Evolutionary conservation across 2,329 filamentous ascomycete species (phyloP).

Genomic region (Shiraia bambusicola): DNA sequence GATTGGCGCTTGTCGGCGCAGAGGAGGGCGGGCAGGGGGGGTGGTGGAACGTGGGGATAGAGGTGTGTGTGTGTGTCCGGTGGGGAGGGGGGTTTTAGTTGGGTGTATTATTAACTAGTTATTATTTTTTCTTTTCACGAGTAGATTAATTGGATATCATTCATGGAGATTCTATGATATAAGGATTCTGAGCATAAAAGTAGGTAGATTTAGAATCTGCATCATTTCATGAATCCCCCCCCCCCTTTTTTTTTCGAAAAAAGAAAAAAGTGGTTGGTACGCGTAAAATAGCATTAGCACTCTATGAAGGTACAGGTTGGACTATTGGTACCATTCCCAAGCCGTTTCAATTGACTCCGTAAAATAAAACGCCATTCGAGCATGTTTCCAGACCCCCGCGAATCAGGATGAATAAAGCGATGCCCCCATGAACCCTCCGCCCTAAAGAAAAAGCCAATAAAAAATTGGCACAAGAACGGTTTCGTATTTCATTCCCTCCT

Average conservation of each 20-base stretch:
- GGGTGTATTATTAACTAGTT: too few species aligned
- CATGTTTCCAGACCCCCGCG: not conserved
- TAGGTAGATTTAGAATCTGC: not conserved
- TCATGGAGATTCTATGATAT: too few species aligned
- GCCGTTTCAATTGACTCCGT: not conserved
- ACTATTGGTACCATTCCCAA: too few species aligned
- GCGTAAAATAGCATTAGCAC: conserved; percentile 9
- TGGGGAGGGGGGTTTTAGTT: not conserved
- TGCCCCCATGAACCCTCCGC: not conserved
- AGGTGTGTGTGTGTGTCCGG: not conserved
- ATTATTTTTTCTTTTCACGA: too few species aligned
- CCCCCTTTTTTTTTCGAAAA: conserved; percentile 1
- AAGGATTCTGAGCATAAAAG: not conserved
- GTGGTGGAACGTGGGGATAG: conserved; percentile 91
- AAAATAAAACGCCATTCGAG: not conserved
- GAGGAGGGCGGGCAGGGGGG: conserved; percentile 77
- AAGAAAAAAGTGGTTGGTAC: too few species aligned
- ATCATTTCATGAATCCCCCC: conserved; percentile 7
- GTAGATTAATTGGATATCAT: too few species aligned
- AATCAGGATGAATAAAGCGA: not conserved
- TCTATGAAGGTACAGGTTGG: not conserved
- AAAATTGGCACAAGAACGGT: conserved; percentile 1
- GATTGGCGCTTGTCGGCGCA: conserved; percentile 94
- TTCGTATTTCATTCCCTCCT: conserved; percentile 3
- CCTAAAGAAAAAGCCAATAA: conserved; percentile 5